Evolutionary conservation across 176 grass and related monocot species (phyloP), one percentile per base, ranked within the genome.

Genomic region (Avena insularis): DNA sequence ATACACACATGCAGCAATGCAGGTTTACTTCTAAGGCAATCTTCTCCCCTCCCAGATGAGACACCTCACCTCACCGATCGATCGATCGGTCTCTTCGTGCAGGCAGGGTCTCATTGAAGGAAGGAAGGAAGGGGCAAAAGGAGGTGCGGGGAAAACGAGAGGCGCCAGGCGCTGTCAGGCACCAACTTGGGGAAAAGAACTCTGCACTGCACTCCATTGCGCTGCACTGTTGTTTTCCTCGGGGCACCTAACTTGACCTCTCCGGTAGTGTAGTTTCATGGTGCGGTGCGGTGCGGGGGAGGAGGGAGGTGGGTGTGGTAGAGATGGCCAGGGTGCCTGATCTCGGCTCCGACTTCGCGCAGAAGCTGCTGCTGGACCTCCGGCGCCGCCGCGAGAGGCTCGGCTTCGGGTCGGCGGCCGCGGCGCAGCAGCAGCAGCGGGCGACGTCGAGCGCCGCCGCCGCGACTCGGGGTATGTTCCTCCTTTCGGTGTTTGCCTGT

Each of bases 331-430:
- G 31, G 88, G 89, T 79, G 58, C 87, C 88, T 57, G 90, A 92
- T 64, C 86, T 91, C 12, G 86, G 87, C 83, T 91, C 97, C 3
- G 97, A 99, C 85, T 99, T 99, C 50, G 71, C 97, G 6, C 94
- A 99, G 89, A 99, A 99, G 78, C 72, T 99, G 85, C 82, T 99
- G 66, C 89, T 83, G 64, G 97, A 99, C 89, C 91, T 99, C 81
- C 89, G 94, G 75, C 70, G 80, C 0, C 89, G 97, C 72, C 92
- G 95, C 84, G 89, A 99, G 83, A 90, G 80, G 83, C 90, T 99
- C 67, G 94, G 97, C 19, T 93, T 87, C 9, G 62, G 90, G n/a
- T 89, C 95, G 7, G 4, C 65, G 16, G 23, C 49, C 13, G 19
- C 78, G 10, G 5, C 70, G 15, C 43, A 51, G 51, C 57, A 53